These are phyloP conservation scores for Flaveria robusta DNA, from an alignment of 129 eudicot genomes.

Conservation along the genomic window DNA sequence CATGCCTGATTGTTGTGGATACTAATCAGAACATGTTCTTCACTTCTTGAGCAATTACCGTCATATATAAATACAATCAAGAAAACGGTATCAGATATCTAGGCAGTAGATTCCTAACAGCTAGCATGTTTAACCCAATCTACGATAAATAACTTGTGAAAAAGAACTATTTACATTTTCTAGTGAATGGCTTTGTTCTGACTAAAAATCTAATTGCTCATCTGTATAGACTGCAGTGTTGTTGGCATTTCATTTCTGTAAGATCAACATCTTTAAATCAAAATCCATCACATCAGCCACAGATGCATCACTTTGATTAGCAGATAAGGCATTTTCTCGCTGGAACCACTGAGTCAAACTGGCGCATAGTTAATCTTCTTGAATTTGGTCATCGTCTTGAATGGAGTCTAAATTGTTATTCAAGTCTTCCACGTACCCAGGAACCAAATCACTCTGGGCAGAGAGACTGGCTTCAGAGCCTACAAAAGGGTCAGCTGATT, in stretches of 20 bases:
- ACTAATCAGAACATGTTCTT: slow-evolving; percentile 30
- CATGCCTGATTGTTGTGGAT: slow-evolving; percentile 46
- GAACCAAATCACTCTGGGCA: slow-evolving; percentile 33
- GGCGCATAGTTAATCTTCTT: slow-evolving; percentile 20
- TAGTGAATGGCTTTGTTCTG: slow-evolving; percentile 2
- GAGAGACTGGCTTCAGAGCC: slow-evolving; percentile 41
- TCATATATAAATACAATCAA: slow-evolving; percentile 24
- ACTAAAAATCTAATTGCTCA: slow-evolving; percentile 8
- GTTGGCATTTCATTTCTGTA: slow-evolving; percentile 20
- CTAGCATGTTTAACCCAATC: slow-evolving; percentile 47
- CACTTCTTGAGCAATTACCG: slow-evolving; percentile 21
- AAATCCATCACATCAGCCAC: slow-evolving; percentile 9
- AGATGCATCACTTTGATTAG: slow-evolving; percentile 17
- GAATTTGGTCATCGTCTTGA: slow-evolving; percentile 15
- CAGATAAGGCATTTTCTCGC: slow-evolving; percentile 14
- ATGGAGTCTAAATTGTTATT: slow-evolving; percentile 21
- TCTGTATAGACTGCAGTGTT: slow-evolving; percentile 13
- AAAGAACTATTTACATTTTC: slow-evolving; percentile 30
- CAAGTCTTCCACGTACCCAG: slow-evolving; percentile 30
- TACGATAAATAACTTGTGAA: slow-evolving; percentile 25
- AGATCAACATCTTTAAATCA: slow-evolving; percentile 23
- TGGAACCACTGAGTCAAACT: slow-evolving; percentile 13
- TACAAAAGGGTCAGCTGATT: slow-evolving; percentile 29
- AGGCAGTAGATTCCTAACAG: slow-evolving; percentile 32
- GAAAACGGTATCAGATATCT: slow-evolving; percentile 36